A percentile compares a stretch with the other conserved stretches of the same genome.
Conservation (phyloP, 2,329 filamentous ascomycete species). For the Cordyceps javanica region DNA sequence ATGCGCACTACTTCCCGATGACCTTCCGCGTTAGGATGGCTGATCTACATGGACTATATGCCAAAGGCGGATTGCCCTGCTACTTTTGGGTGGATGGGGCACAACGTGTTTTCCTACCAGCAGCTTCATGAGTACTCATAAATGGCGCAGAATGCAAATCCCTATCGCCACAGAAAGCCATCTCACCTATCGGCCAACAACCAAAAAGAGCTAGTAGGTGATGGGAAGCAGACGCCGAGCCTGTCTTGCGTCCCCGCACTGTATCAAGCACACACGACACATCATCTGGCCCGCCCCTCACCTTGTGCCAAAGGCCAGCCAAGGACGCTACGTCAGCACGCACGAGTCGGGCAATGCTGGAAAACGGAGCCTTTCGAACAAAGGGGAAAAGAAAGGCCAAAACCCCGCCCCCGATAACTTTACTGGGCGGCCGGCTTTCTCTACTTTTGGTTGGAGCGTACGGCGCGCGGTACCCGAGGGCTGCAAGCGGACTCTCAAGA, state of each 20-base stretch:
- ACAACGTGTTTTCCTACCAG: neutral
- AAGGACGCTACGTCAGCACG: neutral
- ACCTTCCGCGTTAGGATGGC: too few species aligned
- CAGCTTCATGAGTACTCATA: too few species aligned
- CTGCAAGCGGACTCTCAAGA: neutral
- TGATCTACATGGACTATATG: neutral
- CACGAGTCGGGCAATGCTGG: neutral
- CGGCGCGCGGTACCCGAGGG: neutral
- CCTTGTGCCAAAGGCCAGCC: neutral
- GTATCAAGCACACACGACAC: constrained; percentile 2
- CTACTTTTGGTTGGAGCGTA: neutral
- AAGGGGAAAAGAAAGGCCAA: neutral
- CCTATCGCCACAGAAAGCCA: neutral
- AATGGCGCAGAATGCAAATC: constrained; percentile 4
- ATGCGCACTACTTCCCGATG: too few species aligned
- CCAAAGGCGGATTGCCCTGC: neutral
- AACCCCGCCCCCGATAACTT: neutral
- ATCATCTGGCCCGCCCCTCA: neutral
- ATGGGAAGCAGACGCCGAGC: neutral
- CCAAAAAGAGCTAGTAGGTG: neutral
- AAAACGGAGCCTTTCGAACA: neutral
- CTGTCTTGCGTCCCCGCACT: constrained; percentile 2
- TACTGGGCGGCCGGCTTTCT: neutral
- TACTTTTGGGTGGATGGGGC: neutral
- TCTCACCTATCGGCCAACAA: neutral